A percentile compares a stretch with the other conserved stretches of the same genome.
Evolutionary conservation across 2,329 filamentous ascomycete species (phyloP).

Genomic region (Fusarium floridanum): DNA sequence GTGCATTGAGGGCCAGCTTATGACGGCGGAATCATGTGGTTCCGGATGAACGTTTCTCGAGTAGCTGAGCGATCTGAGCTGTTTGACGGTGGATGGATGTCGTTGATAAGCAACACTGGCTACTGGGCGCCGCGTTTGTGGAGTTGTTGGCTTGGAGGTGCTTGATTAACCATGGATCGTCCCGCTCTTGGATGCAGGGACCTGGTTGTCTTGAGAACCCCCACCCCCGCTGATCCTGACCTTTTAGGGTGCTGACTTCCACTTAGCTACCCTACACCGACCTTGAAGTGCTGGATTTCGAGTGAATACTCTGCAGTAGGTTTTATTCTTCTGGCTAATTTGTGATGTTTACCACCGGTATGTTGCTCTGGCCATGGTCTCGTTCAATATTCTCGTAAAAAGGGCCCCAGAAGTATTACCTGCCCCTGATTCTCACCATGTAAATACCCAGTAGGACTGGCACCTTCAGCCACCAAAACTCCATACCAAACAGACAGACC

Average conservation of each 20-base stretch:
- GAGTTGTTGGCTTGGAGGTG: constrained; percentile 6
- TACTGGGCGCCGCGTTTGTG: constrained; percentile 13
- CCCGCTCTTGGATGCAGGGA: constrained; percentile 9
- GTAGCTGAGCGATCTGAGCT: not conserved
- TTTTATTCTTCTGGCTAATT: not conserved
- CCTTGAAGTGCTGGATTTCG: not conserved
- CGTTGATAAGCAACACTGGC: constrained; percentile 20
- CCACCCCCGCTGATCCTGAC: constrained; percentile 5
- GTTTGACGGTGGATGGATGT: constrained; percentile 1
- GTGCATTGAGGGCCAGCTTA: constrained; percentile 24
- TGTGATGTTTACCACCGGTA: not conserved
- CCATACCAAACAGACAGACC: not conserved
- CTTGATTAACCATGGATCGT: constrained; percentile 1
- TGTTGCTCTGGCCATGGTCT: not conserved
- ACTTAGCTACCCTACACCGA: not conserved
- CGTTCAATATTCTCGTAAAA: too few relatives aligned
- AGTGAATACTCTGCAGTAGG: not conserved
- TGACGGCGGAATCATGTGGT: not conserved
- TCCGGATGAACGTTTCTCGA: not conserved
- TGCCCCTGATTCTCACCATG: not conserved
- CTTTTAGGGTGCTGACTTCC: not conserved
- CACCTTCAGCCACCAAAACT: not conserved
- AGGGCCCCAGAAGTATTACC: not conserved
- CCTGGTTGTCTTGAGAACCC: not conserved
- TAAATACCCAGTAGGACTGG: not conserved